Base-by-base conservation (phyloP, 768 basidiomycete species). In the Suillus spraguei region DNA sequence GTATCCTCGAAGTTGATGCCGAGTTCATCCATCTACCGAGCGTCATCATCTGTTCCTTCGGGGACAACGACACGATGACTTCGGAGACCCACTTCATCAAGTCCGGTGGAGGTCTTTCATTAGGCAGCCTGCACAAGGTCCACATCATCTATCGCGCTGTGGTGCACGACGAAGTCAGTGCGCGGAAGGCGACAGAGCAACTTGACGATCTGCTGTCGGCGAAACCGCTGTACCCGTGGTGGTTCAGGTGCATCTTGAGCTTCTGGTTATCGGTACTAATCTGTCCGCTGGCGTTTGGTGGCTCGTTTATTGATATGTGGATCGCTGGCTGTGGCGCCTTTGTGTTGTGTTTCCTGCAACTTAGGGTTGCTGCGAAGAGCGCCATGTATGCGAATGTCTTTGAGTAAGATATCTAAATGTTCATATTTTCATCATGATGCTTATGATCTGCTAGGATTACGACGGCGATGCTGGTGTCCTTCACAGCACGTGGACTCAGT, bases 41-140 rank as follows among this genome's bases (percentile, higher is more conserved):
- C 20, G 83, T 92, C 66, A 90, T 93, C 67, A 91, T 97, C 60
- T 90, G 89, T 67, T 94, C 92, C 46, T 97, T 97, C 71, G 92
- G 91, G 17, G 94, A 97, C 72, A 87, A 87, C 66, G 92, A 93
- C 66, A 90, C 92, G n/a, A 91, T 92, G 67, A 90, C 90, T 1
- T 91, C 91, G 36, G 91, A 95, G 74, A 94, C 94, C 33, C 86
- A 95, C 74, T 94, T 97, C 75, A 82, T 96, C 74, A 94, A 93
- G 73, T 89, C 88, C 63, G 80, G 80, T 35, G 90, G 90, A 20
- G 81, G 88, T 32, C 85, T 97, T 36, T 88, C 91, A 52, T 86
- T 98, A 17, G 95, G 95, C 33, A 87, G 85, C 66, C 83, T 98
- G 16, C 92, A 96, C 69, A 85, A 88, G 38, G 90, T 95, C 2